phyloP scores from a whole-genome alignment of 768 basidiomycete species.

The Auriscalpium microsporum region DNA sequence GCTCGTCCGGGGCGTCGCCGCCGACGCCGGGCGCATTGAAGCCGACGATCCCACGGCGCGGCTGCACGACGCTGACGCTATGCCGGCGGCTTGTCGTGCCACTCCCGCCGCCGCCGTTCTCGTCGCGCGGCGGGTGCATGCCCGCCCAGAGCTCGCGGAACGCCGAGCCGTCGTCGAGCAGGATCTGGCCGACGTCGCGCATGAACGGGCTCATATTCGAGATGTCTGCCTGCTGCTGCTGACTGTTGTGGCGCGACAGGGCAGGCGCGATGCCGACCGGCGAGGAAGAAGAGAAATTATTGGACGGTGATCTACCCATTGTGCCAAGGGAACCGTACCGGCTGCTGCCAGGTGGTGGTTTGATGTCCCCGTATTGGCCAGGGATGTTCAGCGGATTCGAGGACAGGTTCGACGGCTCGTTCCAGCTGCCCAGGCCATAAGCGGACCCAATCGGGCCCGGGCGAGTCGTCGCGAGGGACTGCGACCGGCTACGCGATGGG shows the following conservation, averaged over 20 bases:
- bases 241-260: constrained; percentile 29
- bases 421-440: constrained; percentile 44
- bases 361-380: constrained; percentile 51
- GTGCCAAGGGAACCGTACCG: constrained; percentile 59
- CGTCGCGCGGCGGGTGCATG: constrained; percentile 54
- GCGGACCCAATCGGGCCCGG: constrained; percentile 44
- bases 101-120: constrained; percentile 57
- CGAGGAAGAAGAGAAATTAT: constrained; percentile 39
- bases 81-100: constrained; percentile 79
- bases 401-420: constrained; percentile 40
- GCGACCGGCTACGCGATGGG: constrained; percentile 64
- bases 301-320: constrained; percentile 46
- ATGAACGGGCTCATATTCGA: constrained; percentile 84
- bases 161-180: constrained; percentile 64
- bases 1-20: constrained; percentile 35
- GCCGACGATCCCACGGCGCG: constrained; percentile 57
- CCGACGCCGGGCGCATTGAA: constrained; percentile 48
- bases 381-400: constrained; percentile 52
- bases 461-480: constrained; percentile 60
- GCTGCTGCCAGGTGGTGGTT: constrained; percentile 45
- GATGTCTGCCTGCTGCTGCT: constrained; percentile 41
- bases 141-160: constrained; percentile 71
- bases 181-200: constrained; percentile 72
- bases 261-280: constrained; percentile 33
- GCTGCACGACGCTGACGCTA: constrained; percentile 78